phyloP scores from a whole-genome alignment of 139 green algal genomes.

The Diplosphaera chodatii region DNA sequence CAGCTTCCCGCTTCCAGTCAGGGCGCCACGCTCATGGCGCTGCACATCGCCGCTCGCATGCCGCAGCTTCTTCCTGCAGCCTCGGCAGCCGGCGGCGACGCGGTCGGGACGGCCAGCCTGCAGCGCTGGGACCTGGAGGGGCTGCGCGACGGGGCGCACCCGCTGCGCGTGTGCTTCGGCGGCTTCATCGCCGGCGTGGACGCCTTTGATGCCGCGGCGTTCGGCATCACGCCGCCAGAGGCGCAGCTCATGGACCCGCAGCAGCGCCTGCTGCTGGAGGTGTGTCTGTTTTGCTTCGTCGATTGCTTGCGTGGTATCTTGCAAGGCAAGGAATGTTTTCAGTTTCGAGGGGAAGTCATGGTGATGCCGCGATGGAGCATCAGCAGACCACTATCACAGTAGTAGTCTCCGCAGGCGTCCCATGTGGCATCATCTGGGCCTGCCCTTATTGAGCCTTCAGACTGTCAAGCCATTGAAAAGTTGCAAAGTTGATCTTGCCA shows the following conservation, averaged over 20 bases:
- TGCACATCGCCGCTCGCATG: neutral
- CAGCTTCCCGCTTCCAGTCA: neutral
- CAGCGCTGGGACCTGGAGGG: conserved; percentile 37
- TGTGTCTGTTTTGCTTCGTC: too few species aligned
- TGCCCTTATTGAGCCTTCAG: too few species aligned
- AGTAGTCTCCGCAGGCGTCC: too few species aligned
- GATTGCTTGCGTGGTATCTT: too few species aligned
- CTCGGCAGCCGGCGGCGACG: neutral
- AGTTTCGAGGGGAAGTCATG: too few species aligned
- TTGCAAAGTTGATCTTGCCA: too few species aligned
- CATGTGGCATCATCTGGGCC: too few species aligned
- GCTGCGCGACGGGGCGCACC: neutral
- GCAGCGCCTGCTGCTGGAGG: conserved; percentile 66
- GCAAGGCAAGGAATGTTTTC: too few species aligned
- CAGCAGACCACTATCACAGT: too few species aligned
- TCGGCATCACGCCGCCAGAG: conserved; percentile 54
- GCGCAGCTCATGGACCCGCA: conserved; percentile 71
- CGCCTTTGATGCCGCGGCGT: conserved; percentile 40
- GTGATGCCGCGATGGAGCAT: too few species aligned
- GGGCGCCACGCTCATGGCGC: neutral
- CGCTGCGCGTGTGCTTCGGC: conserved; percentile 53
- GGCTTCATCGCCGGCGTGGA: conserved; percentile 56
- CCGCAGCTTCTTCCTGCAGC: neutral
- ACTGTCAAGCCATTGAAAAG: too few species aligned
- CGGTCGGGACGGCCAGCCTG: neutral